Base-by-base conservation (phyloP, 805 yeast genomes). In the Zygoascus bituminiphila region DNA sequence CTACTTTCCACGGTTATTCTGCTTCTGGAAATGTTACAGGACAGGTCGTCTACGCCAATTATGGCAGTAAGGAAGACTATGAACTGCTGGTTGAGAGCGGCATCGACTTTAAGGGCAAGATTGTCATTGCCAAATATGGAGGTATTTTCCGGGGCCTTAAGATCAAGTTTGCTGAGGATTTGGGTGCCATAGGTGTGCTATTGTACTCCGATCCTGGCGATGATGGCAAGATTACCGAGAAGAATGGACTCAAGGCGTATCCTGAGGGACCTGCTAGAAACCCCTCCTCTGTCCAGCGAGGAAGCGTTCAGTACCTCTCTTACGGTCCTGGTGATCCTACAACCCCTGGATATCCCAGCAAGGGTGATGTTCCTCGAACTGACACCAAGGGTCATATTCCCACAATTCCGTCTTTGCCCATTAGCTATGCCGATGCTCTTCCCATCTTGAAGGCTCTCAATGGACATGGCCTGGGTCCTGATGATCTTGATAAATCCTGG, bases 251-350 rank as follows among this genome's bases (percentile, higher is more conserved):
- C 59, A 64, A 74, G 54, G 68, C 86, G 2, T 84, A 84, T 56
- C 94, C 93, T 2, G 62, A 77, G 2, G 93, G 93, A 1, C 84
- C 83, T 1, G 88, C 89, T 0, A 73, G 93, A 53, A 79, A 84
- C 60, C 89, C 89, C 33, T 76, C 83, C 5, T 68, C 84, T 12
- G 81, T 85, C 25, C 89, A 84, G 67, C 72, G 93, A 56, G 93
- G 93, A 1, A 79, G 86, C 39, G 84, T 81, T 4, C 78, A 76
- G 62, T 84, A 75, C 58, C 64, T 82, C 26, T 73, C 84, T 4
- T 63, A 62, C 43, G 67, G 71, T 3, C 88, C 89, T 1, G 93
- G 93, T 29, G 93, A 84, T 59, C 93, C 93, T 15, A 76, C 88
- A 0, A 79, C 88, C 1, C 88, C 88, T 1, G 86, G 84, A 2